Evolutionary conservation across 1,139 yeast species (phyloP).

Genomic region (Sugiyamaella sp.): DNA sequence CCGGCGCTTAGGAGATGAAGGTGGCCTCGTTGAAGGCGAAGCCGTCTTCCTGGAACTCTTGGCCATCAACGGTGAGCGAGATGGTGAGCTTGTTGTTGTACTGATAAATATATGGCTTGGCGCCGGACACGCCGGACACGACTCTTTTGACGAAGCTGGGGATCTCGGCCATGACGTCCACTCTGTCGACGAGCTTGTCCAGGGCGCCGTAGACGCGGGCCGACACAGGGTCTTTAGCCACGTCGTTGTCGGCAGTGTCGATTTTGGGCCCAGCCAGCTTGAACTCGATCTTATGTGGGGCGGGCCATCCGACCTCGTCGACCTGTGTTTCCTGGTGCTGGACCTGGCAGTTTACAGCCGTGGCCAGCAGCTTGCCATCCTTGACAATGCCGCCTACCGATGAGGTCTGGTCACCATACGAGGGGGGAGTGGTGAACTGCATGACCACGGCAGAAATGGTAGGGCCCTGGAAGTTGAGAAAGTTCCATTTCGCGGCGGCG

Average conservation of each 20-base stretch:
- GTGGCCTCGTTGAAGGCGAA: constrained; percentile 82
- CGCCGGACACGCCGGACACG: constrained; percentile 92
- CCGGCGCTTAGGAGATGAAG: constrained; percentile 52
- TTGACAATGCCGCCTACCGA: constrained; percentile 74
- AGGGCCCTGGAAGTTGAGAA: constrained; percentile 82
- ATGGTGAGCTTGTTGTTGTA: constrained; percentile 56
- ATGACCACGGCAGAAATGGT: constrained; percentile 75
- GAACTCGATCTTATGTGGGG: constrained; percentile 70
- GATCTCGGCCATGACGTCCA: constrained; percentile 96
- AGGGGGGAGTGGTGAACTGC: constrained; percentile 94
- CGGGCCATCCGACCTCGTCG: constrained; percentile 90
- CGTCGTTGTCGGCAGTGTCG: constrained; percentile 46
- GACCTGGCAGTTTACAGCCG: constrained; percentile 67
- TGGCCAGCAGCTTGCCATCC: constrained; percentile 64
- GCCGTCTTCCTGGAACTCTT: constrained; percentile 58
- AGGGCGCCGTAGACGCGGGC: constrained; percentile 46
- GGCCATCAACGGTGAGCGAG: constrained; percentile 39
- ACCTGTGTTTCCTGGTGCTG: constrained; percentile 59
- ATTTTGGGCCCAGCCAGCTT: constrained; percentile 54
- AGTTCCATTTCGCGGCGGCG: constrained; percentile 97
- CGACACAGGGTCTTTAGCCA: constrained; percentile 41
- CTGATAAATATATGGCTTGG: constrained; percentile 94
- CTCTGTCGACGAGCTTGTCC: constrained; percentile 71
- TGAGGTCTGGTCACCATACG: constrained; percentile 83
- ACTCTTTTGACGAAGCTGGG: constrained; percentile 92